Base-by-base conservation (phyloP, 2,329 filamentous ascomycete species). In the Tolypocladium ophioglossoides region DNA sequence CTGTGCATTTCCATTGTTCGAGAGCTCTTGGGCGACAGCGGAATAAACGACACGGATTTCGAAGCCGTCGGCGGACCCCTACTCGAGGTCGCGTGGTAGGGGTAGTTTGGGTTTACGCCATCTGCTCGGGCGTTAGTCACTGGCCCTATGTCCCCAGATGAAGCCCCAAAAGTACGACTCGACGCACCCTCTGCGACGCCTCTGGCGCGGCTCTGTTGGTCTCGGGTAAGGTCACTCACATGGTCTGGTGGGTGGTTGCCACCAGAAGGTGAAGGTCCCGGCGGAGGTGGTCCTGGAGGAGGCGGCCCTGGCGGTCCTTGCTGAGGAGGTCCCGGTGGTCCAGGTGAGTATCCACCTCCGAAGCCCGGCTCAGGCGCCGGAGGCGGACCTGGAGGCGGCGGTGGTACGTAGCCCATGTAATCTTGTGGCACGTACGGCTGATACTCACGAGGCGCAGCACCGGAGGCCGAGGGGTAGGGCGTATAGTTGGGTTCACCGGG, bases 11-110 rank as follows among this genome's bases (percentile, higher is more conserved):
- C 65, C 61, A 78, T 72, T 0, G 75, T 77, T 53, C 65, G 70
- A 0, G 72, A 72, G 18, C 75, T 78, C 52, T 74, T 72, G 0
- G 77, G 77, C 3, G 77, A 79, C 41, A 80, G 61, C 0, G 77
- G 77, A 2, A 72, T 70, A 53, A 78, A 80, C 2, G 66, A 59
- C 1, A 79, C 75, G 1, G 73, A 72, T 56, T 77, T 77, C 24
- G 67, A 56, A 12, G 58, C 56, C 18, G 40, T 34, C 1, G 48
- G 34, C n/a, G 49, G 46, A 10, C 47, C 51, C 10, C 41, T 52
- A 35, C 35, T 24, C 18, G 47, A 27, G n/a, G 50, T 47, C 18
- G 37, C 27, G 22, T 18, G 32, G 49, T 55, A 50, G 30, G 52
- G 44, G 12, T 50, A 41, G n/a, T 47, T 48, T 40, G 49, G 16